Evolutionary conservation across 352 stramenopile species (phyloP).

Genomic region (Elongisporangium undulatum): DNA sequence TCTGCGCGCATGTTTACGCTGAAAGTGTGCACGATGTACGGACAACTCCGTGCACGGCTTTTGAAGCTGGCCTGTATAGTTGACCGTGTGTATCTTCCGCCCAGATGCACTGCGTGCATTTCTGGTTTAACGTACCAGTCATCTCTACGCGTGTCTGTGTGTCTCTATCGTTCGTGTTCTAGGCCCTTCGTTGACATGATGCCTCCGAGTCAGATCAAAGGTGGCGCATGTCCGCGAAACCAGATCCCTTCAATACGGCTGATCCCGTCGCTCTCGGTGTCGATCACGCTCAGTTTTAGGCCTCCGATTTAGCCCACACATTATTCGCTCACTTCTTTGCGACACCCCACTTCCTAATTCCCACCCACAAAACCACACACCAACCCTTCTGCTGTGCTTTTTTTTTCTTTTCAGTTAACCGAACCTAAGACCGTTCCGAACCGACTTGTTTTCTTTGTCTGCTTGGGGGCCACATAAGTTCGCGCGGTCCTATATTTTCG

Average conservation of each 20-base stretch:
- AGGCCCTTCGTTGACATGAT: background rate
- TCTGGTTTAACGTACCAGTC: background rate
- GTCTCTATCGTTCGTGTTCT: background rate
- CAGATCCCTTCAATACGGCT: background rate
- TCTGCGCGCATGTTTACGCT: background rate
- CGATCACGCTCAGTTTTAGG: background rate
- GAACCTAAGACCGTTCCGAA: background rate
- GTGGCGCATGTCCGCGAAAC: background rate
- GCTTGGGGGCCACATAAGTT: background rate
- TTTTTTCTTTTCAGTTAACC: background rate
- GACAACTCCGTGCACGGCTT: background rate
- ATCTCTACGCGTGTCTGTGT: background rate
- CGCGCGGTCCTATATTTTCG: conserved; percentile 1
- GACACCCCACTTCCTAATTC: background rate
- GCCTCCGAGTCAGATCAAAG: background rate
- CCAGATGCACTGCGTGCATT: background rate
- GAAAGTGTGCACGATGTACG: background rate
- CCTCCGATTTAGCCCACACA: background rate
- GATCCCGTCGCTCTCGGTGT: background rate
- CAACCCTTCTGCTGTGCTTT: background rate
- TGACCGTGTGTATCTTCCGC: background rate
- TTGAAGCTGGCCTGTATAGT: background rate
- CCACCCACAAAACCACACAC: background rate
- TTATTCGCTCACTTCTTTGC: background rate
- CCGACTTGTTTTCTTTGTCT: conserved; percentile 4